Percentiles rank a stretch among this genome's conserved stretches.
These are phyloP conservation scores for Penicillium thymicola DNA, from an alignment of 2,329 filamentous ascomycete genomes.

Conservation along the genomic window DNA sequence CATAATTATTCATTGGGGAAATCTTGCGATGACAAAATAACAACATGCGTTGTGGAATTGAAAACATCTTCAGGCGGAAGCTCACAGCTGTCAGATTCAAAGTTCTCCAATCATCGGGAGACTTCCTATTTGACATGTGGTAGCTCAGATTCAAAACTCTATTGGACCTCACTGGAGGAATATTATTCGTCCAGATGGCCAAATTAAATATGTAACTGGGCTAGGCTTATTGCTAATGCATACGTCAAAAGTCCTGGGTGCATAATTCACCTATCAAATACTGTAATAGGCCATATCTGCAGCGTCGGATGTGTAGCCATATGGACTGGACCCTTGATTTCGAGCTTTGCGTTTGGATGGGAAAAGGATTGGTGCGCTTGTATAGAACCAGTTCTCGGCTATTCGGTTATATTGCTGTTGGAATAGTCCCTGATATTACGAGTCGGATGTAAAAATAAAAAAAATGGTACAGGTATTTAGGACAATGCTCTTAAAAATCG, in stretches of 20 bases:
- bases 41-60: not conserved
- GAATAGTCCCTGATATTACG: not conserved
- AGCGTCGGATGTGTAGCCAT: not conserved
- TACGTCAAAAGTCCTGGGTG: slow-evolving; percentile 6
- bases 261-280: slow-evolving; percentile 13
- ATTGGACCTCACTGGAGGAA: not conserved
- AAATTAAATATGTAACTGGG: slow-evolving; percentile 3
- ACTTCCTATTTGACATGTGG: slow-evolving; percentile 5
- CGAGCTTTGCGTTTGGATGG: not conserved
- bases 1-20: too few relatives aligned
- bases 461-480: not conserved
- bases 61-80: not conserved
- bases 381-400: not conserved
- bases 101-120: not conserved
- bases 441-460: not conserved
- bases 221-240: slow-evolving; percentile 15
- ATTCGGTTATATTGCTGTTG: not conserved
- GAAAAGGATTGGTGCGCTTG: not conserved
- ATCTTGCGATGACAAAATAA: not conserved
- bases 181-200: not conserved
- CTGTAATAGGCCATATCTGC: slow-evolving; percentile 11
- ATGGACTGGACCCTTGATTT: not conserved
- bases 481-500: not conserved
- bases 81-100: slow-evolving; percentile 4
- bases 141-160: slow-evolving; percentile 13